A percentile compares a stretch with the other conserved stretches of the same genome.
Evolutionary conservation across 2,329 filamentous ascomycete species (phyloP).

Genomic region (Helminthosporium solani): DNA sequence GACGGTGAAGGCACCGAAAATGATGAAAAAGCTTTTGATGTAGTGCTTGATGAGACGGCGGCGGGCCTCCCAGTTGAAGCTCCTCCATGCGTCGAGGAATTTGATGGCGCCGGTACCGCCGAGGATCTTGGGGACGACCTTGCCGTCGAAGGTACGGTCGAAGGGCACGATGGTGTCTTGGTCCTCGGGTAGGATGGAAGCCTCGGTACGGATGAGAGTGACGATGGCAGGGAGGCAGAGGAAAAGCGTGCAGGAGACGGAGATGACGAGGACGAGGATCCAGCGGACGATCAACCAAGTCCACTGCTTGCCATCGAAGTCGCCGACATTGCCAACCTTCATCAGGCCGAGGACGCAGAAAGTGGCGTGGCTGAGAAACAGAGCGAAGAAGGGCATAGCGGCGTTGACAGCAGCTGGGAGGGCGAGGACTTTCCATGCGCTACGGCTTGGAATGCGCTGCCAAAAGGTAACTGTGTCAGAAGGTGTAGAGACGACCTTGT

Average conservation of each 20-base stretch:
- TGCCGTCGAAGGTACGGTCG: slow-evolving; percentile 80
- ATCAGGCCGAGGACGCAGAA: slow-evolving; percentile 39
- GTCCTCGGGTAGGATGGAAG: slow-evolving; percentile 78
- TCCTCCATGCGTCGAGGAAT: slow-evolving; percentile 75
- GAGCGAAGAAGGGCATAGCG: slow-evolving; percentile 57
- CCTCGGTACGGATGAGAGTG: slow-evolving; percentile 78
- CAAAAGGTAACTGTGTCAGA: slow-evolving; percentile 61
- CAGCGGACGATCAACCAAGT: slow-evolving; percentile 45
- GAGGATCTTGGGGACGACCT: slow-evolving; percentile 72
- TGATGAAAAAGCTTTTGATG: slow-evolving; percentile 66
- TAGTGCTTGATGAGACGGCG: slow-evolving; percentile 73
- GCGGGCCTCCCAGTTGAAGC: slow-evolving; percentile 71
- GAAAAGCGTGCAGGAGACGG: slow-evolving; percentile 59
- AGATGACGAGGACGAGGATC: slow-evolving; percentile 40
- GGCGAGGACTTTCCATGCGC: slow-evolving; percentile 67
- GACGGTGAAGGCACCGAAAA: slow-evolving; percentile 49
- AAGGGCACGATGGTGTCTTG: slow-evolving; percentile 86
- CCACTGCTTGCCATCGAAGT: slow-evolving; percentile 37
- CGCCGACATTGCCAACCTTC: slow-evolving; percentile 33
- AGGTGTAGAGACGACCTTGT: slow-evolving; percentile 75
- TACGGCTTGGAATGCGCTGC: slow-evolving; percentile 67
- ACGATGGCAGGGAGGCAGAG: slow-evolving; percentile 78
- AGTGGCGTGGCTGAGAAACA: slow-evolving; percentile 52
- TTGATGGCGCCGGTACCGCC: slow-evolving; percentile 70
- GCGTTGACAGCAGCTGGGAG: slow-evolving; percentile 66